These are phyloP conservation scores for Fusarium sp. DNA, from an alignment of 2,329 filamentous ascomycete species.

Conservation along the genomic window DNA sequence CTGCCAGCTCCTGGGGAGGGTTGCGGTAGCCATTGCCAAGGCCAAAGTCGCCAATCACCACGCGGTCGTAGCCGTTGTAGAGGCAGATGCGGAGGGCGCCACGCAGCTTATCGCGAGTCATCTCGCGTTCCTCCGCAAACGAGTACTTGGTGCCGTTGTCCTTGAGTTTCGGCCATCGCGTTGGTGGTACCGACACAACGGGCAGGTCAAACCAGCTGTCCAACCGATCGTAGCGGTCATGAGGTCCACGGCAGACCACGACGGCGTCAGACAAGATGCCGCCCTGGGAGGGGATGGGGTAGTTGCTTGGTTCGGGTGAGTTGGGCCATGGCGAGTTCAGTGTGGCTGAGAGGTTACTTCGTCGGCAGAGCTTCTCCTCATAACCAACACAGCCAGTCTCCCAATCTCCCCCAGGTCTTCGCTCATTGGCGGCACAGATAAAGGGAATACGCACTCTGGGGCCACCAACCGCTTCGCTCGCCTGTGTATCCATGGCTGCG, in stretches of 20 bases:
- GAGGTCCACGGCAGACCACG: conserved; percentile 79
- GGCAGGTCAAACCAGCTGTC: conserved; percentile 69
- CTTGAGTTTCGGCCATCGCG: conserved; percentile 79
- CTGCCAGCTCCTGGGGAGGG: conserved; percentile 72
- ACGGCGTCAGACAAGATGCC: conserved; percentile 78
- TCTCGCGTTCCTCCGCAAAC: conserved; percentile 76
- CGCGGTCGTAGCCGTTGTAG: conserved; percentile 66
- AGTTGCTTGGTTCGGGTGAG: conserved; percentile 64
- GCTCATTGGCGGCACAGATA: conserved; percentile 81
- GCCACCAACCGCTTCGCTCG: conserved; percentile 49
- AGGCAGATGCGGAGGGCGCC: conserved; percentile 77
- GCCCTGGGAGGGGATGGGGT: conserved; percentile 77
- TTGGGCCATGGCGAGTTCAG: conserved; percentile 70
- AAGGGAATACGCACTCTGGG: conserved; percentile 66
- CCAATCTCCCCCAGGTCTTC: conserved; percentile 83
- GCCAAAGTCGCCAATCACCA: conserved; percentile 74
- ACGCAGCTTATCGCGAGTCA: conserved; percentile 80
- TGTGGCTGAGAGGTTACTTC: conserved; percentile 79
- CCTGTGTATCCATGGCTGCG: conserved; percentile 55
- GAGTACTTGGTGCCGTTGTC: conserved; percentile 76
- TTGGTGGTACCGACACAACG: conserved; percentile 80
- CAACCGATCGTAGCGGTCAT: conserved; percentile 72
- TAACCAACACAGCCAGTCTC: conserved; percentile 68
- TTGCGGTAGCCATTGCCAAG: conserved; percentile 73
- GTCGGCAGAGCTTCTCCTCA: conserved; percentile 77